Conservation (phyloP, 768 basidiomycete genomes). For the Cyathus striatus region DNA sequence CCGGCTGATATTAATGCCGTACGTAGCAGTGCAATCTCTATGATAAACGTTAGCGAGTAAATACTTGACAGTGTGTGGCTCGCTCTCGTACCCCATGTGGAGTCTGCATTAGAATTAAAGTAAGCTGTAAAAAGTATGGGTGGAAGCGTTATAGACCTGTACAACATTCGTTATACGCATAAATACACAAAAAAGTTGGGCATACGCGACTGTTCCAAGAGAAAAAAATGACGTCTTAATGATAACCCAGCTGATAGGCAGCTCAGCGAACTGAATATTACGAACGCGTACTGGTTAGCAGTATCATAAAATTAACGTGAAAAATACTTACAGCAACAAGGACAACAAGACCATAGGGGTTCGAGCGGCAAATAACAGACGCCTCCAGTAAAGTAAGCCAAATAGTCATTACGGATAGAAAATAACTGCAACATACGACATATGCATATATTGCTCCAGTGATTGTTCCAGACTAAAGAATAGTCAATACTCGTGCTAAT, state of each 20-base stretch:
- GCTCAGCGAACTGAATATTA: constrained; percentile 30
- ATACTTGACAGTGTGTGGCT: too few species aligned
- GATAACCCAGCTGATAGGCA: constrained; percentile 41
- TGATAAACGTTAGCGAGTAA: neutral
- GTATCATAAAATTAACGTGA: too few species aligned
- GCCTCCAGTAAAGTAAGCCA: too few species aligned
- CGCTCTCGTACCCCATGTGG: constrained; percentile 7
- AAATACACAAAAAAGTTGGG: too few species aligned
- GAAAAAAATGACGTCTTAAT: constrained; percentile 30
- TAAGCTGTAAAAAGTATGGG: constrained; percentile 30
- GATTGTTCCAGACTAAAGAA: constrained; percentile 23
- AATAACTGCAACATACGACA: constrained; percentile 15
- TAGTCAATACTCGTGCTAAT: neutral
- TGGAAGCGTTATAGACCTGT: constrained; percentile 38
- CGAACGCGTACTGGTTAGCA: too few species aligned
- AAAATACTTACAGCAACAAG: constrained; percentile 28
- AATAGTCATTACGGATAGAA: too few species aligned
- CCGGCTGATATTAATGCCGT: constrained; percentile 37
- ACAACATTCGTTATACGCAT: too few species aligned
- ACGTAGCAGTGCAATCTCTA: constrained; percentile 35
- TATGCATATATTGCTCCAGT: constrained; percentile 26
- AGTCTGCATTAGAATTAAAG: constrained; percentile 17
- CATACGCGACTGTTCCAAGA: constrained; percentile 39
- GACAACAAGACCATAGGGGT: constrained; percentile 35
- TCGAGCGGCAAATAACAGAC: constrained; percentile 29